phyloP scores from a whole-genome alignment of 169 alveolate species.

The Sarcocystis neurona region DNA sequence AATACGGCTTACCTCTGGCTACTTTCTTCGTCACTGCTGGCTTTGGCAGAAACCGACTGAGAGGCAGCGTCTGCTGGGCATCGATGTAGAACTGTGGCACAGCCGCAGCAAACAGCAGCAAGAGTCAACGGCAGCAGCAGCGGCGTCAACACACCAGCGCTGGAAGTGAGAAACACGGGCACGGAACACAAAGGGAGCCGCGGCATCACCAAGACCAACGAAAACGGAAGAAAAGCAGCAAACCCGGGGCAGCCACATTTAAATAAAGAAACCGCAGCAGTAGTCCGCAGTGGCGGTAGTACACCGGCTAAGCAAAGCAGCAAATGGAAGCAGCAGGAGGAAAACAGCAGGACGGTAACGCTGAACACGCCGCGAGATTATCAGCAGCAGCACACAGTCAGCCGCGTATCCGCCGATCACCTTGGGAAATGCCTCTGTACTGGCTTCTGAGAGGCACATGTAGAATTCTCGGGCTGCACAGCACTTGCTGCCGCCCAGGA shows the following conservation, averaged over 20 bases:
- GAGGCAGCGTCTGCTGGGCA: conserved; percentile 85
- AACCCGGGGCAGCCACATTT: neutral
- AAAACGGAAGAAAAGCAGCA: too few species aligned
- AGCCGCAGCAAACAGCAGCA: conserved; percentile 1
- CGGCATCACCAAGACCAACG: neutral
- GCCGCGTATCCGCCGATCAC: too few species aligned
- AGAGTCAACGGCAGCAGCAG: neutral
- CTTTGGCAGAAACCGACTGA: conserved; percentile 80
- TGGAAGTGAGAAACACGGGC: neutral
- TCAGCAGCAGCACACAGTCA: too few species aligned
- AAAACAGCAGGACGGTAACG: too few species aligned
- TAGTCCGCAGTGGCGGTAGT: too few species aligned
- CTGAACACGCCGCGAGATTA: too few species aligned
- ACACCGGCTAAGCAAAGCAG: too few species aligned
- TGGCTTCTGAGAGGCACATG: too few species aligned
- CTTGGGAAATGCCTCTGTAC: too few species aligned
- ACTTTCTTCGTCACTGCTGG: conserved; percentile 54
- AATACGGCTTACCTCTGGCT: neutral
- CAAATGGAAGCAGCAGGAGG: too few species aligned
- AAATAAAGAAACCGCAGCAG: neutral
- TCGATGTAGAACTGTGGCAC: conserved; percentile 73
- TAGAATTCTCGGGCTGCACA: too few species aligned
- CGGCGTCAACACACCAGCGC: neutral
- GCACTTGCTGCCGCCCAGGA: too few species aligned
- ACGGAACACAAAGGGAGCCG: neutral